Percentiles rank a stretch among this genome's conserved stretches.
phyloP scores from a whole-genome alignment of 139 green algal species.

The Chlamydomonas sp. region DNA sequence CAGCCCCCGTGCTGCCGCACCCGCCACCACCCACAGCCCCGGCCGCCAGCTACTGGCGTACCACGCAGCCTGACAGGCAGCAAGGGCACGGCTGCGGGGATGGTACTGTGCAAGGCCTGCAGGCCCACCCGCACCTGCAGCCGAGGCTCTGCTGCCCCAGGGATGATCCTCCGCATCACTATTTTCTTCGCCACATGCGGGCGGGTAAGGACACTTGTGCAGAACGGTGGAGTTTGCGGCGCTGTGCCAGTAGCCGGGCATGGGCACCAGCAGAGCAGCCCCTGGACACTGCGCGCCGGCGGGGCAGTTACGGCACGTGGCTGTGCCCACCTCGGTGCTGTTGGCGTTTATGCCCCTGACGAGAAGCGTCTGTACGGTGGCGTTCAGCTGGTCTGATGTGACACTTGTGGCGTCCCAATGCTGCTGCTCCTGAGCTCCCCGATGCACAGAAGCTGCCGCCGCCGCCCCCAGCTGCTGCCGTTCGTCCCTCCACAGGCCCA shows the following conservation, averaged over 20 bases:
- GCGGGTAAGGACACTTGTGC: slow-evolving; percentile 29
- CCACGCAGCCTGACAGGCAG: neutral
- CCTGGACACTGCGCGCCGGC: neutral
- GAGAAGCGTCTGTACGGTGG: too few species aligned
- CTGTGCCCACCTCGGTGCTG: neutral
- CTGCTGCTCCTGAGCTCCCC: too few species aligned
- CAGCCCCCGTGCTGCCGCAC: too few species aligned
- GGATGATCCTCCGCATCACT: too few species aligned
- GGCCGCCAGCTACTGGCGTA: neutral
- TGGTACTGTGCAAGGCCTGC: neutral
- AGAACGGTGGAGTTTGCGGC: neutral
- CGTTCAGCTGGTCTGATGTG: too few species aligned
- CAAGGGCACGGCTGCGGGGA: neutral
- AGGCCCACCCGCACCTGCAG: neutral
- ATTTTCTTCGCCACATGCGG: slow-evolving; percentile 2
- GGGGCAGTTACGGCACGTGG: neutral
- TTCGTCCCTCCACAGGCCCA: slow-evolving; percentile 2
- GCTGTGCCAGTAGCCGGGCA: slow-evolving; percentile 19
- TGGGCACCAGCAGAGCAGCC: slow-evolving; percentile 5
- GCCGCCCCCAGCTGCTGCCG: neutral
- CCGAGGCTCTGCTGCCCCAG: too few species aligned
- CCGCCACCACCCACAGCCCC: too few species aligned
- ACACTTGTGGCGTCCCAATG: too few species aligned
- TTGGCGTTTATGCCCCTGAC: too few species aligned
- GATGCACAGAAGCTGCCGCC: too few species aligned